A percentile compares a stretch with the other conserved stretches of the same genome.
Conservation (phyloP, 2,329 filamentous ascomycete genomes). For the Albifimbria verrucaria region DNA sequence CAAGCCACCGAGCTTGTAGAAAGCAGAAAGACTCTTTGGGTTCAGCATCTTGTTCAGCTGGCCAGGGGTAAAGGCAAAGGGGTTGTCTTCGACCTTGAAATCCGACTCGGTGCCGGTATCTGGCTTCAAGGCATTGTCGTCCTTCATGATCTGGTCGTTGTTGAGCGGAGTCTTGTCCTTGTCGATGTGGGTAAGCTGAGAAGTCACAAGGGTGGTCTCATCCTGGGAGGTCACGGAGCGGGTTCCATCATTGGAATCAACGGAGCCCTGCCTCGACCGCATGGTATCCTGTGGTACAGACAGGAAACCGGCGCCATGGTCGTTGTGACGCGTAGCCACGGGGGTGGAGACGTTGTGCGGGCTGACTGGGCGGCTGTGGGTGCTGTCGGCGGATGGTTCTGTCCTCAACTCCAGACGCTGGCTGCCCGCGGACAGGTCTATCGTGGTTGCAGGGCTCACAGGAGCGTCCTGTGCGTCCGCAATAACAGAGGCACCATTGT, state of each 20-base stretch:
- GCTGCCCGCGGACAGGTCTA: slow-evolving; percentile 26
- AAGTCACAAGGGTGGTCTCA: slow-evolving; percentile 56
- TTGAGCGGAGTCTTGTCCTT: slow-evolving; percentile 36
- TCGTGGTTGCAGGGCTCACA: slow-evolving; percentile 35
- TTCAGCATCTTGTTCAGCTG: slow-evolving; percentile 85
- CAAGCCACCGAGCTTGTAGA: slow-evolving; percentile 76
- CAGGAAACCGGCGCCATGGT: slow-evolving; percentile 54
- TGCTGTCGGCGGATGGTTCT: slow-evolving; percentile 62
- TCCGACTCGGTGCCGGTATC: slow-evolving; percentile 74
- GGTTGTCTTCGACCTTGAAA: slow-evolving; percentile 73
- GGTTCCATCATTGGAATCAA: slow-evolving; percentile 63
- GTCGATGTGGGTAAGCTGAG: slow-evolving; percentile 40
- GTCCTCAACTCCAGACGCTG: slow-evolving; percentile 43
- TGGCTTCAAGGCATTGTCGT: slow-evolving; percentile 67
- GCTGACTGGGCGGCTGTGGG: slow-evolving; percentile 65
- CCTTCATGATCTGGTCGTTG: slow-evolving; percentile 57
- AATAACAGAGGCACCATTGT: slow-evolving; percentile 30
- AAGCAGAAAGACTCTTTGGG: slow-evolving; percentile 81
- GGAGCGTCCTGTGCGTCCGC: slow-evolving; percentile 29
- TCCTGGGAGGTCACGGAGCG: slow-evolving; percentile 59
- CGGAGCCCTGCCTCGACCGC: slow-evolving; percentile 64
- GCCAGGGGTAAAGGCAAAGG: slow-evolving; percentile 81
- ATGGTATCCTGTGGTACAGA: slow-evolving; percentile 57
- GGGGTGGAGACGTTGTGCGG: slow-evolving; percentile 69
- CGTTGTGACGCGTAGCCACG: slow-evolving; percentile 41